Evolutionary conservation across 2,329 filamentous ascomycete genomes (phyloP).

Genomic region (Lachnellula subtilissima): DNA sequence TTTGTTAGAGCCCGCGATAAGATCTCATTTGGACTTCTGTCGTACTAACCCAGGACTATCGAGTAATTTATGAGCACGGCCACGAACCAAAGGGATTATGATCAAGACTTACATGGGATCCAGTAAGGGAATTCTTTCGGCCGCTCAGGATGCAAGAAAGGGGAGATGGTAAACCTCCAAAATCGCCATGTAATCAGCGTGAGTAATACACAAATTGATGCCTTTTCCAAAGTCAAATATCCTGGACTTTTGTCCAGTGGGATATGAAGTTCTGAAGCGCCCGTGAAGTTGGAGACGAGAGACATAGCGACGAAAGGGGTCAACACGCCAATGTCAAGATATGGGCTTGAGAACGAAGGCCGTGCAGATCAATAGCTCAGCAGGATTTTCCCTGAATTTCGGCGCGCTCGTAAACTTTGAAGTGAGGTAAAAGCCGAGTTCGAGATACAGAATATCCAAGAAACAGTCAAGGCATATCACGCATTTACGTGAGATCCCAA

Average conservation of each 20-base stretch:
- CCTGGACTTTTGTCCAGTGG: not conserved
- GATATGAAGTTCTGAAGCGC: no score
- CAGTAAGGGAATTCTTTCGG: constrained; percentile 6
- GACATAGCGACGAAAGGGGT: no score
- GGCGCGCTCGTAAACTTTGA: no score
- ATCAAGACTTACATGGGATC: constrained; percentile 3
- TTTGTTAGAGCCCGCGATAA: not conserved
- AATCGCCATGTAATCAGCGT: not conserved
- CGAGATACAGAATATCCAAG: no score
- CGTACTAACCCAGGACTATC: not conserved
- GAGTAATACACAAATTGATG: not conserved
- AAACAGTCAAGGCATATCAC: no score
- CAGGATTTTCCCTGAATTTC: no score
- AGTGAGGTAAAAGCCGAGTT: no score
- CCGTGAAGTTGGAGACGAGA: no score
- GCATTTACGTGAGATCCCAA: no score
- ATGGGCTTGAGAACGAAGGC: no score
- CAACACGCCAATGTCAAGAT: no score
- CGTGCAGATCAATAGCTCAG: no score
- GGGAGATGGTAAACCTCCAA: constrained; percentile 3
- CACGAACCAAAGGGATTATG: not conserved
- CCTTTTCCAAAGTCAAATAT: not conserved
- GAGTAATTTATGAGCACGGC: not conserved
- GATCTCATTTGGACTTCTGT: not conserved
- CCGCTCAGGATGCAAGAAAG: constrained; percentile 1